phyloP scores from a whole-genome alignment of 192 early-diverging fungal species.

The Piromyces sp. region DNA sequence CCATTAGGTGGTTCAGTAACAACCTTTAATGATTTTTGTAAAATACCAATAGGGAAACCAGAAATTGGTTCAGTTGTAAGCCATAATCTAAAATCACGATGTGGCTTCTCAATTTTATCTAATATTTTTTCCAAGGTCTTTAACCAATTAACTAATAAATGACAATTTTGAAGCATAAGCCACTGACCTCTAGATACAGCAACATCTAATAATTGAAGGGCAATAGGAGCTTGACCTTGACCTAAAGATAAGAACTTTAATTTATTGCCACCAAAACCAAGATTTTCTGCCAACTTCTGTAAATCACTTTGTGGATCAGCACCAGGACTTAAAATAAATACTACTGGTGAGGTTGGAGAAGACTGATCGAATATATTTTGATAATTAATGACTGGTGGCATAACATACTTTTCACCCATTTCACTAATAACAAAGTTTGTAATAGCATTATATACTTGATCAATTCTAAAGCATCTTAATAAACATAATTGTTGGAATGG shows the following conservation, averaged over 20 bases:
- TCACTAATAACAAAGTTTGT: conserved; percentile 41
- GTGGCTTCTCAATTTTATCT: conserved; percentile 46
- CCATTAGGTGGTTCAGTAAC: conserved; percentile 46
- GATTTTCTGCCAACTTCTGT: conserved; percentile 35
- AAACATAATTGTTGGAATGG: conserved; percentile 39
- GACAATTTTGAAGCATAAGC: conserved; percentile 47
- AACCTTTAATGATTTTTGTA: conserved; percentile 43
- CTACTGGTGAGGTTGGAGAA: conserved; percentile 33
- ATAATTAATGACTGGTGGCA: conserved; percentile 46
- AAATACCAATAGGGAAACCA: conserved; percentile 36
- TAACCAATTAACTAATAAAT: conserved; percentile 34
- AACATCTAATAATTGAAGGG: conserved; percentile 38
- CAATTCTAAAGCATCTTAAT: conserved; percentile 33
- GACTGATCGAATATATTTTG: conserved; percentile 49
- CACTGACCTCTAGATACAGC: conserved; percentile 39
- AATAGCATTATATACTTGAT: conserved; percentile 40
- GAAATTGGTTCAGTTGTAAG: conserved; percentile 40
- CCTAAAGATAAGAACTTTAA: conserved; percentile 42
- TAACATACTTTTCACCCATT: conserved; percentile 47
- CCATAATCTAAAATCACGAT: conserved; percentile 39
- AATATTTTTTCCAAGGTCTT: conserved; percentile 33
- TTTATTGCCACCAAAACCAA: conserved; percentile 36
- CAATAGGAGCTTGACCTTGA: conserved; percentile 45
- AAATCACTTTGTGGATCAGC: conserved; percentile 46
- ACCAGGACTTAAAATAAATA: conserved; percentile 38